Evolutionary conservation across 805 yeast species (phyloP), one percentile per base, ranked within the genome.

Genomic region (Teunomyces gatunensis): DNA sequence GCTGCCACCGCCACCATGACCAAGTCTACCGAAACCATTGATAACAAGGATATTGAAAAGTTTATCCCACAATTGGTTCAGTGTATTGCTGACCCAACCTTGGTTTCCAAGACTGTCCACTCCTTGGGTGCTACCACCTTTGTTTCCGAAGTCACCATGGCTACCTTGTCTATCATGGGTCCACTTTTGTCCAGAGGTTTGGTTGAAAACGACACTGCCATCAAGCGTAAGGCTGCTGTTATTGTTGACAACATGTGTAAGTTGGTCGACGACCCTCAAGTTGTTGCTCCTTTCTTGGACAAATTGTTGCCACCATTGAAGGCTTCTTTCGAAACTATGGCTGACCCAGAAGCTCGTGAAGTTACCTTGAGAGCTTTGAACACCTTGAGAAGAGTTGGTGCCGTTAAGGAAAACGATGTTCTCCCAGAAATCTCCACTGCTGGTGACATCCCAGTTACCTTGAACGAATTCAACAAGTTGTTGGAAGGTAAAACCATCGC

Each of bases 211-310:
- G 99, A 94, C 69, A 94, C 99, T 62, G 81, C 97, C 64, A 94
- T 94, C 83, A 94, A 94, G 88, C 91, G 99, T 84, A 94, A 94
- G 83, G 87, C 98, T 69, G 99, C 99, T 63, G 99, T 94, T 73
- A 94, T 94, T 77, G 87, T 92, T 68, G 99, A 94, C 77, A 94
- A 94, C 96, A 94, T 94, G 99, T 94, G 99, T 88, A 94, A 94
- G 80, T 89, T 94, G 77, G 99, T 94, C 80, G 99, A 94, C 73
- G 99, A 94, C 74, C 99, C 99, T 64, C 98, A 94, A 81, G 95
- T 94, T 71, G 96, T 94, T 78, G 99, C 98, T 81, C 99, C 99
- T 61, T 94, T 94, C 89, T 80, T 94, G 86, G 79, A 81, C 77
- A 87, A 86, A 72, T 84, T 94, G 68, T 87, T 89, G 81, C 99